These are phyloP conservation scores for Hypholoma sublateritium DNA, from an alignment of 768 basidiomycete species.

Conservation along the genomic window DNA sequence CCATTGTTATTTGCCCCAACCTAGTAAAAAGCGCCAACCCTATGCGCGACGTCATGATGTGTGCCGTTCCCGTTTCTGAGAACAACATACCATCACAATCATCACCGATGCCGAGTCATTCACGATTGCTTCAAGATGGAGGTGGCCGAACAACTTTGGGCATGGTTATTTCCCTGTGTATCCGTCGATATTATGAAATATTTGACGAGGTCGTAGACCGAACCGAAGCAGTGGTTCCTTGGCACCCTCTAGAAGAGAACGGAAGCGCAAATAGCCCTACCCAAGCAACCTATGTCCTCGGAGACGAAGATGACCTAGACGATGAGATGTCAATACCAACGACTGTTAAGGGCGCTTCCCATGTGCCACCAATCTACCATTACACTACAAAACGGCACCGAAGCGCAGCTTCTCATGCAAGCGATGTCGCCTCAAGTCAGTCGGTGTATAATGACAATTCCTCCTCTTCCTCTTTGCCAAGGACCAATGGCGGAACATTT, in stretches of 20 bases:
- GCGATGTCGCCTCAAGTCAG: slow-evolving; percentile 14
- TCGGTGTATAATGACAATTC: slow-evolving; percentile 23
- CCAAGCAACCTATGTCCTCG: slow-evolving; percentile 26
- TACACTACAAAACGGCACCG: slow-evolving; percentile 21
- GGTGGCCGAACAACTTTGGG: slow-evolving; percentile 68
- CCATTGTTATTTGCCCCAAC: slow-evolving; percentile 79
- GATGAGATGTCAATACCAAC: slow-evolving; percentile 48
- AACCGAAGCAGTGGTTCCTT: slow-evolving; percentile 52
- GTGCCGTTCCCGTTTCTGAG: slow-evolving; percentile 50
- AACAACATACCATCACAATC: neutral
- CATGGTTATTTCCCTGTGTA: slow-evolving; percentile 71
- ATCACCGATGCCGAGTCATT: neutral
- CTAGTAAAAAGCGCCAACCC: slow-evolving; percentile 71
- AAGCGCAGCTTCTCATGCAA: slow-evolving; percentile 21
- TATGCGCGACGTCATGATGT: slow-evolving; percentile 73
- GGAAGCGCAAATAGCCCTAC: slow-evolving; percentile 21
- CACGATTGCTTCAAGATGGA: neutral
- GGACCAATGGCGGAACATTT: slow-evolving; percentile 12
- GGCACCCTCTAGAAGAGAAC: slow-evolving; percentile 28
- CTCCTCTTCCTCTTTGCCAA: slow-evolving; percentile 15
- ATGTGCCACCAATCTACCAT: neutral
- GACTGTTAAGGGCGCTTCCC: neutral
- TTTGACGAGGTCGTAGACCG: slow-evolving; percentile 82
- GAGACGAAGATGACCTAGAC: slow-evolving; percentile 59
- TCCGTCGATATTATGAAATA: slow-evolving; percentile 80